Base-by-base conservation (phyloP, 148 eudicot genomes). In the Pouteria glomerata region DNA sequence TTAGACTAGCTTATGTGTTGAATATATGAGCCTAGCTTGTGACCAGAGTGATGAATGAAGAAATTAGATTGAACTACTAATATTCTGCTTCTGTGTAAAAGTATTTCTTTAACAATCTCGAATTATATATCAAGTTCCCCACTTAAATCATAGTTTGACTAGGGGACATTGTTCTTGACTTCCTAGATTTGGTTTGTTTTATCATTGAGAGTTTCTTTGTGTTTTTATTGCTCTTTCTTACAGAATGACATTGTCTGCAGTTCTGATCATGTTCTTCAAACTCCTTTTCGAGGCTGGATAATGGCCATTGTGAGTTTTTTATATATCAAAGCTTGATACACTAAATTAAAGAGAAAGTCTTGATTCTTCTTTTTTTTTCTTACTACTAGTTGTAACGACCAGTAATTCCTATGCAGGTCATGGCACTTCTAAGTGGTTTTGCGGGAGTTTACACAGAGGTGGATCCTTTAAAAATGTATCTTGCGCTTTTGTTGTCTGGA, bases 381-480 rank as follows among this genome's bases (percentile, higher is more conserved):
- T 6, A 10, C 7, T 64, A 45, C 57, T 67, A 30, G 47, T 57
- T 30, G 33, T 67, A 45, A 68, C 59, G 55, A 27, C 47, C 29
- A 37, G 35, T 39, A 65, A 61, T 78, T 73, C 14, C 1, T 44
- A 72, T 81, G 72, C 89, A 95, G 99, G 74, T 89, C 52, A 95
- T 95, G 99, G 97, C 99, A 73, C 97, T 92, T 83, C 80, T 95
- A 33, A 95, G 99, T 81, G 99, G 99, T 72, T 95, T 95, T 80
- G 99, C 99, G 60, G 99, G 99, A 58, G 99, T 95, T 11, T 95
- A 95, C 81, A 95, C 99, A 6, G 99, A 95, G 97, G 99, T 95
- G 74, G 64, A 77, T 72, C 69, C 64, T 27, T 74, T 63, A 42
- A 52, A 61, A 63, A 21, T 37, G 69, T 42, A 8, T 61, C 5